Evolutionary conservation across 1,139 yeast species (phyloP).

Genomic region (Scheffersomyces lignicola): DNA sequence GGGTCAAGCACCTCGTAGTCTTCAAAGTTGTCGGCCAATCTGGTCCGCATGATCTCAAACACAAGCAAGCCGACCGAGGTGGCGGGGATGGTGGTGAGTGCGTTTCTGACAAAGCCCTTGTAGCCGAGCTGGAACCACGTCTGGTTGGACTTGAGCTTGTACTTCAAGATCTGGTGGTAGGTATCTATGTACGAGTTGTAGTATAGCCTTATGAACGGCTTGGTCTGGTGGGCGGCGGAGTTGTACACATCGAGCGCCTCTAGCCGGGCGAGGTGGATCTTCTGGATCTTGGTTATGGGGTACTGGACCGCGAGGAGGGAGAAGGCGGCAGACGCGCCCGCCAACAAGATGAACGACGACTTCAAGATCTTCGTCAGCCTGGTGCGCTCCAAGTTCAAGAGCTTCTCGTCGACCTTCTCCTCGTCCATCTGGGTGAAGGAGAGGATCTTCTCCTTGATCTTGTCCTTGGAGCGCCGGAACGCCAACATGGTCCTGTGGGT

Average conservation of each 20-base stretch:
- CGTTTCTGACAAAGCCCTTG: conserved; percentile 73
- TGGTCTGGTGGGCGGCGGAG: conserved; percentile 31
- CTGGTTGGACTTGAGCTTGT: conserved; percentile 53
- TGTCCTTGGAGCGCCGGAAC: conserved; percentile 40
- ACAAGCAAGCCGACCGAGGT: conserved; percentile 83
- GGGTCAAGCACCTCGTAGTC: conserved; percentile 18
- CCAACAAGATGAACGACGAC: conserved; percentile 74
- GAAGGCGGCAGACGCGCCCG: conserved; percentile 87
- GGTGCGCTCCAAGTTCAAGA: conserved; percentile 33
- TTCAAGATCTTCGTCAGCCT: conserved; percentile 54
- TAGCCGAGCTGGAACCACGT: conserved; percentile 70
- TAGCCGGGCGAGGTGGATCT: conserved; percentile 71
- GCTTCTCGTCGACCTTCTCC: conserved; percentile 29
- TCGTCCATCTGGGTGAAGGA: conserved; percentile 20
- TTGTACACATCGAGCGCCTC: conserved; percentile 76
- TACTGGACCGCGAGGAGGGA: conserved; percentile 76
- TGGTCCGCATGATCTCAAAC: conserved; percentile 76
- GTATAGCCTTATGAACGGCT: conserved; percentile 51
- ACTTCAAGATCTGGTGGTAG: conserved; percentile 53
- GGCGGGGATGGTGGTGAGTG: conserved; percentile 79
- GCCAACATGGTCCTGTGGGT: conserved; percentile 62
- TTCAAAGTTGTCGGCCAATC: conserved; percentile 33
- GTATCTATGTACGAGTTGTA: conserved; percentile 77
- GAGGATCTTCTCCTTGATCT: conserved; percentile 22
- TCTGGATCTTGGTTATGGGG: conserved; percentile 79